Evolutionary conservation across 768 basidiomycete species (phyloP), one percentile per base, ranked within the genome.

Genomic region (Coprinopsis marcescibilis): DNA sequence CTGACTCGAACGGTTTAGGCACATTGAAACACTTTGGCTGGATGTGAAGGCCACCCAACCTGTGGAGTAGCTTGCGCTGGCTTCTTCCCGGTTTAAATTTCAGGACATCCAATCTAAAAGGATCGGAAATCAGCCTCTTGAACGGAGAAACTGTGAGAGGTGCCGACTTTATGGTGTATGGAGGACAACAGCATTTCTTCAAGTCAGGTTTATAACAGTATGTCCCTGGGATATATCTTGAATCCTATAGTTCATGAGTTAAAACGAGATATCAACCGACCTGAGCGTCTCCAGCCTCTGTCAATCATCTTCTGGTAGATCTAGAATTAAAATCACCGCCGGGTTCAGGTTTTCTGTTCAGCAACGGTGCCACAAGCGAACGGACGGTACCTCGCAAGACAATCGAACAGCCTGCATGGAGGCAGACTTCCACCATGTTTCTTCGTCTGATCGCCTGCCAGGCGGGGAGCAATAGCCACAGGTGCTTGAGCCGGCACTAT

Each of bases 201-300:
- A 94, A 69, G 62, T 94, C 82, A 3, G 93, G 93, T 52, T 89
- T 90, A 64, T 97, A 97, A 57, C 89, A 82, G 65, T 83, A 93
- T 23, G 68, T 71, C 3, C 77, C 77, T 76, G 38, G 7, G 30
- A 32, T 30, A 15, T 15, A 3, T 32, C 42, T n/a, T n/a, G n/a
- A 26, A 45, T 14, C 30, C 21, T 13, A 27, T 27, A 11, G 45
- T 12, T 17, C n/a, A 32, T 1, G 24, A 19, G 23, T 24, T 15
- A 11, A 11, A 17, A 10, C 20, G 8, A 36, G 25, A 15, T 5
- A 38, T 6, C 29, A 19, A 34, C 35, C 42, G 45, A 65, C 88
- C 88, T 46, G 86, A 87, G 50, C 89, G 76, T 45, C 89, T 77
- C 89, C 89, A 92, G 20, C 89, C 88, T 15, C 82, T 74, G 64